Base-by-base conservation (phyloP, 116 monocot species). In the Cymodocea nodosa region DNA sequence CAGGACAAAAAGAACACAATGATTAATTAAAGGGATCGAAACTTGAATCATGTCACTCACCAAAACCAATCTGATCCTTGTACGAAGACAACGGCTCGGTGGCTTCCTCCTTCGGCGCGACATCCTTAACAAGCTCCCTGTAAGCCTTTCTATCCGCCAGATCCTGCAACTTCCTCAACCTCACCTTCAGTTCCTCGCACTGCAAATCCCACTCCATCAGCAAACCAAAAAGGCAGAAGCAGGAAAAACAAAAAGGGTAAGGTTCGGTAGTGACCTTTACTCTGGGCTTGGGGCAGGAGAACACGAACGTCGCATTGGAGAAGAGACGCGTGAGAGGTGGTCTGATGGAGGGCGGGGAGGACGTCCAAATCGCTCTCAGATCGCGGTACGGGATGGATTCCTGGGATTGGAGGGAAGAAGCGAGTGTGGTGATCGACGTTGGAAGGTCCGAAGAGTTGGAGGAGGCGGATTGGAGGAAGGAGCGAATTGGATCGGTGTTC, bases 41-140 rank as follows among this genome's bases (percentile, higher is more conserved):
- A 60, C 15, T 34, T 15, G 36, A n/a, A 35, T 9, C 34, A 62
- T 6, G 19, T 10, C 51, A 16, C 52, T 65, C 66, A 89, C 85
- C 89, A 71, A 89, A 89, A n/a, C 89, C 89, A 7, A 89, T 71
- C 76, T 85, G 89, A 66, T 89, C 82, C 65, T 89, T 89, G 70
- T 89, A 89, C 1, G 89, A 89, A 51, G 89, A 89, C 68, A 89
- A 89, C 17, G 85, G 82, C 70, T 89, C 89, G 4, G 37, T 52
- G 14, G 23, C 20, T 52, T 82, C 75, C 64, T 77, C 80, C 72
- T 84, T 84, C 3, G 89, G 89, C 24, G 39, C 68, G 20, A 89
- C 73, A 74, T 89, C 89, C 70, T 74, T 89, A 60, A 89, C 77
- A 20, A 89, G 82, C 34, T 89, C 89, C 51, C 60, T 48, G 24